Evolutionary conservation across 306 rosid species (phyloP), one percentile per base, ranked within the genome.

Genomic region (Gynostemma pentaphyllum): DNA sequence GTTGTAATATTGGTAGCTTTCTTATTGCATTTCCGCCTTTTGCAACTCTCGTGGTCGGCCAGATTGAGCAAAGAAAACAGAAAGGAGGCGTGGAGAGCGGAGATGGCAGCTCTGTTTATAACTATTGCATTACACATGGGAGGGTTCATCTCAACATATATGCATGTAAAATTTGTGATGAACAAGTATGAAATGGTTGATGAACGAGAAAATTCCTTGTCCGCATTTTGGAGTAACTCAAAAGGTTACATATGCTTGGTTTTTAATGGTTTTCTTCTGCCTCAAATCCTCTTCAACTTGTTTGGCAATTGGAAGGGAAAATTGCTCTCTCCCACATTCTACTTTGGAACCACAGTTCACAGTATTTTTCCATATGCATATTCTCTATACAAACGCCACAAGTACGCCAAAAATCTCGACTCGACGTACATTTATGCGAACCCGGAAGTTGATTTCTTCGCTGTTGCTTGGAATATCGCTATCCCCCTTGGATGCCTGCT

Each of bases 391-490:
- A n/a, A 23, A 1, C 30, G 16, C 3, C 72, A 75, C 76, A 68
- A 68, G 3, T 80, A 79, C 54, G 84, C 81, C 7, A 66, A 69
- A 79, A 78, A n/a, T n/a, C n/a, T n/a, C n/a, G n/a, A n/a, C n/a
- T n/a, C n/a, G n/a, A n/a, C n/a, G 7, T 75, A 75, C 76, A 68
- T 70, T 4, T 80, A 79, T 60, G 84, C 81, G 7, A 66, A 69
- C 73, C 80, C 76, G n/a, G 60, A 46, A 16, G 78, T 70, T 29
- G 81, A 78, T 41, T 79, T 71, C 26, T 79, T 70, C 75, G 82
- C 83, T 12, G 73, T 72, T 52, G 59, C 76, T 73, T 82, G 83
- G 88, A 81, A 84, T 69, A n/a, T n/a, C n/a, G n/a, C n/a, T n/a
- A n/a, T n/a, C n/a, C n/a, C n/a, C n/a, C n/a, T n/a, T n/a, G n/a